Conservation (phyloP, 2,329 filamentous ascomycete species). For the Cladophialophora psammophila region DNA sequence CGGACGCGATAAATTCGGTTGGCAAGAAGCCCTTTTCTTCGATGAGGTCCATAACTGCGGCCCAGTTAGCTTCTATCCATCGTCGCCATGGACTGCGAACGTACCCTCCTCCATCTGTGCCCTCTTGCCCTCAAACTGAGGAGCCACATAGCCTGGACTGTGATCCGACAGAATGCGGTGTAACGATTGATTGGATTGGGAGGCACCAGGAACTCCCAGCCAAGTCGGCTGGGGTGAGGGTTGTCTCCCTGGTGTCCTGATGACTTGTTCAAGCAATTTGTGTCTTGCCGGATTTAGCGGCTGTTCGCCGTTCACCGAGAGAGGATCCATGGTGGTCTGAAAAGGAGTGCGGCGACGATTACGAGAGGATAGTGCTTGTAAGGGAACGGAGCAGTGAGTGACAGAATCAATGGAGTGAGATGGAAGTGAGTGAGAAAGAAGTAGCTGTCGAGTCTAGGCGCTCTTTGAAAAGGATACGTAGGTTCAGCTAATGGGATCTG, state of each 20-base stretch:
- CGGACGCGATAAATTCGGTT: slow-evolving; percentile 77
- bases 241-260: slow-evolving; percentile 64
- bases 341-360: slow-evolving; percentile 5
- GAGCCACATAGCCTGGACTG: slow-evolving; percentile 92
- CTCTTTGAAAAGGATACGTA: slow-evolving; percentile 13
- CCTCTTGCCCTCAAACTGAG: slow-evolving; percentile 89
- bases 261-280: slow-evolving; percentile 65
- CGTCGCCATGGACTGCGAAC: slow-evolving; percentile 43
- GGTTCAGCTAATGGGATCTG: slow-evolving; percentile 16
- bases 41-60: slow-evolving; percentile 78
- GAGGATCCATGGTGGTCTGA: slow-evolving; percentile 29
- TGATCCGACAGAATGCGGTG: slow-evolving; percentile 83
- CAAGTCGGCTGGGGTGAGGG: slow-evolving; percentile 91
- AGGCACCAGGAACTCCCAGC: slow-evolving; percentile 71
- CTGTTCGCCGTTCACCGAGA: slow-evolving; percentile 32
- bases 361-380: slow-evolving; percentile 4
- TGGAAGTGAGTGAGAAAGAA: not conserved
- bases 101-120: slow-evolving; percentile 85
- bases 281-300: slow-evolving; percentile 50
- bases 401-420: slow-evolving; percentile 15
- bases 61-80: slow-evolving; percentile 39
- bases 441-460: slow-evolving; percentile 3
- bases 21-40: slow-evolving; percentile 86
- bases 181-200: slow-evolving; percentile 53
- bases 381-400: slow-evolving; percentile 7